Percentiles rank a stretch among this genome's conserved stretches.
These are phyloP conservation scores for Chrysoporthe cubensis DNA, from an alignment of 2,329 filamentous ascomycete species.

Conservation along the genomic window DNA sequence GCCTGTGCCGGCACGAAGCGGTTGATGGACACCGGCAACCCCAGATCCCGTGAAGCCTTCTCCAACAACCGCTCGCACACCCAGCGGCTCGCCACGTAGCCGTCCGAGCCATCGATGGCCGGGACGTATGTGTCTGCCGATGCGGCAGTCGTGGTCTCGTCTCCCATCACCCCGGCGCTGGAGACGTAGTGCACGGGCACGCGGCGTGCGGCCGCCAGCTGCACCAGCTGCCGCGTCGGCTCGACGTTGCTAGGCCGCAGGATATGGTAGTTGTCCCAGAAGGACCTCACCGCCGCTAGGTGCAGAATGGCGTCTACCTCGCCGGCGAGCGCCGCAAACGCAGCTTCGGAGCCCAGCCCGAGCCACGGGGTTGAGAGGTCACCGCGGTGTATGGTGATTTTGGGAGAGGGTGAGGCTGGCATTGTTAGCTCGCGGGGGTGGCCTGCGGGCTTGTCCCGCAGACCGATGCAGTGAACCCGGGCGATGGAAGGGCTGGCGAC, in stretches of 20 bases:
- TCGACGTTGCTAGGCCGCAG: slow-evolving; percentile 42
- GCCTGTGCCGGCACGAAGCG: background rate
- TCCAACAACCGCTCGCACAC: slow-evolving; percentile 7
- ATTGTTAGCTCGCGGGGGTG: background rate
- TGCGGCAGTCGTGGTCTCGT: background rate
- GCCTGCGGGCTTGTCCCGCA: slow-evolving; percentile 32
- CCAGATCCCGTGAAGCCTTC: background rate
- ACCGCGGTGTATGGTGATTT: slow-evolving; percentile 2
- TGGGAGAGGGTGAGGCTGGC: background rate
- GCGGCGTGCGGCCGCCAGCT: slow-evolving; percentile 33
- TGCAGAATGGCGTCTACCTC: slow-evolving; percentile 53
- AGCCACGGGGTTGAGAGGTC: slow-evolving; percentile 4
- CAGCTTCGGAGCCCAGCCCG: slow-evolving; percentile 7
- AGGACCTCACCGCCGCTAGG: slow-evolving; percentile 47
- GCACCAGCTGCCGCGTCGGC: slow-evolving; percentile 40
- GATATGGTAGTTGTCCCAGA: slow-evolving; percentile 41
- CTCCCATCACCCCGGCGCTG: slow-evolving; percentile 23
- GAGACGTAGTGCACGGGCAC: slow-evolving; percentile 40
- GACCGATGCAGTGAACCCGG: slow-evolving; percentile 49
- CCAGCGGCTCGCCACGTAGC: slow-evolving; percentile 7
- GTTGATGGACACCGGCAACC: slow-evolving; percentile 5
- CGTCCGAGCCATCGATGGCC: slow-evolving; percentile 6
- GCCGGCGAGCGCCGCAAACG: background rate
- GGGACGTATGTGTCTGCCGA: slow-evolving; percentile 4
- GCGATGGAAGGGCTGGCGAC: slow-evolving; percentile 36